A percentile compares a stretch with the other conserved stretches of the same genome.
These are phyloP conservation scores for Extremus antarcticus DNA, from an alignment of 495 filamentous ascomycete genomes.

Conservation along the genomic window DNA sequence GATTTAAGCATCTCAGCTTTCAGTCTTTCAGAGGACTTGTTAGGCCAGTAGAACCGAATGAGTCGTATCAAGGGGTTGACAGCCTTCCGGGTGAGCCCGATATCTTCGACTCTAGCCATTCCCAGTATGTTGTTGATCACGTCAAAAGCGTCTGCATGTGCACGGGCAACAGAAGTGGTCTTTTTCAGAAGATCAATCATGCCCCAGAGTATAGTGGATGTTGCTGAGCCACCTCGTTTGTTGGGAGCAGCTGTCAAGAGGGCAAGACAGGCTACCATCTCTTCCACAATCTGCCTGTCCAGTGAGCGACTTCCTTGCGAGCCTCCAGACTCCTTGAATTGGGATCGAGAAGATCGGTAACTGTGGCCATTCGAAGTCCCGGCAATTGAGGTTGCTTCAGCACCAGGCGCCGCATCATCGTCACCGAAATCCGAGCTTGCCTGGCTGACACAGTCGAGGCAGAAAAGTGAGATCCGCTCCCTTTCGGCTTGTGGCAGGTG, in stretches of 20 bases:
- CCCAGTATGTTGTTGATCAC: conserved; percentile 61
- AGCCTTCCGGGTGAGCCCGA: conserved; percentile 46
- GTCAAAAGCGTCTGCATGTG: conserved; percentile 61
- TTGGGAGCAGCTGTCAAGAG: conserved; percentile 56
- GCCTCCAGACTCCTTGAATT: conserved; percentile 1
- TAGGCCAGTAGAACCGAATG: conserved; percentile 62
- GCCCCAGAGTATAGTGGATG: conserved; percentile 45
- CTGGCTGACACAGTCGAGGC: conserved; percentile 38
- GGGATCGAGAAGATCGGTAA: conserved; percentile 11
- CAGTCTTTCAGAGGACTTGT: conserved; percentile 42
- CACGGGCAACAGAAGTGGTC: conserved; percentile 25
- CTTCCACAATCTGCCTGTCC: conserved; percentile 12
- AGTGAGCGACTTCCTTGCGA: conserved; percentile 11
- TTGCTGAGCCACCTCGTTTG: conserved; percentile 53
- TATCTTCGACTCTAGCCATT: conserved; percentile 55
- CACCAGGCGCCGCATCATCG: conserved; percentile 1
- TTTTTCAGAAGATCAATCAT: conserved; percentile 47
- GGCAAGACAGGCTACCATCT: conserved; percentile 34
- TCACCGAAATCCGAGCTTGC: conserved; percentile 3
- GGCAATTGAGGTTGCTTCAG: neutral
- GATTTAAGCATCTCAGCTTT: conserved; percentile 64
- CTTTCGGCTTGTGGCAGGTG: conserved; percentile 58
- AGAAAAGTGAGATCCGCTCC: conserved; percentile 58
- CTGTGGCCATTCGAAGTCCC: conserved; percentile 2
- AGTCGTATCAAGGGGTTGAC: conserved; percentile 55